Evolutionary conservation across 345 rosid species (phyloP).

Genomic region (Linum trigynum): DNA sequence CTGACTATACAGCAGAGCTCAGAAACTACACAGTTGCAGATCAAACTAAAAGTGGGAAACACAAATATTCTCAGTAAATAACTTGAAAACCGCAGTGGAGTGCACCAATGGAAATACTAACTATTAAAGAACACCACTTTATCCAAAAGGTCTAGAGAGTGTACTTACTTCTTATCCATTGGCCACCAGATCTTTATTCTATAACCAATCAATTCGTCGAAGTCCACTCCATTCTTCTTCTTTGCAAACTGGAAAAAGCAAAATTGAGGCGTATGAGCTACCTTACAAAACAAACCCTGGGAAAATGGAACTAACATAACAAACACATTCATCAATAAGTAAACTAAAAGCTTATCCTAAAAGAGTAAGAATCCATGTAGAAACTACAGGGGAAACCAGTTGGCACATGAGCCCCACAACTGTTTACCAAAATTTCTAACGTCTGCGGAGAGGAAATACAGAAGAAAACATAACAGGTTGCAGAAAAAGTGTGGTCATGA

Average conservation of each 20-base stretch:
- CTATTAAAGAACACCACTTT: not conserved
- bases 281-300: not conserved
- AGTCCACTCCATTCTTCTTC: constrained; percentile 37
- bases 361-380: not conserved
- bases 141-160: not conserved
- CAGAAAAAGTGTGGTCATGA: not conserved
- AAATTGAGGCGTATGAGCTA: constrained; percentile 5
- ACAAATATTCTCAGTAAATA: no score
- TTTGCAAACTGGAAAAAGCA: constrained; percentile 49
- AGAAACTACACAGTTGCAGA: not conserved
- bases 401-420: no score
- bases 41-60: no score
- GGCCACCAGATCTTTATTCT: constrained; percentile 99
- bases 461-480: not conserved
- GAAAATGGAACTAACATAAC: not conserved
- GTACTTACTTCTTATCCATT: constrained; percentile 85
- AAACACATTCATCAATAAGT: not conserved
- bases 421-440: no score
- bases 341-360: not conserved
- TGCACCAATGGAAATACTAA: no score
- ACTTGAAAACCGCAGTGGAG: no score
- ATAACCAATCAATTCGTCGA: constrained; percentile 72
- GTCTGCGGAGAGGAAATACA: not conserved
- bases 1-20: not conserved
- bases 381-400: not conserved